A percentile compares a stretch with the other conserved stretches of the same genome.
These are phyloP conservation scores for Andrographis paniculata DNA, from an alignment of 305 asterid genomes.

Conservation along the genomic window DNA sequence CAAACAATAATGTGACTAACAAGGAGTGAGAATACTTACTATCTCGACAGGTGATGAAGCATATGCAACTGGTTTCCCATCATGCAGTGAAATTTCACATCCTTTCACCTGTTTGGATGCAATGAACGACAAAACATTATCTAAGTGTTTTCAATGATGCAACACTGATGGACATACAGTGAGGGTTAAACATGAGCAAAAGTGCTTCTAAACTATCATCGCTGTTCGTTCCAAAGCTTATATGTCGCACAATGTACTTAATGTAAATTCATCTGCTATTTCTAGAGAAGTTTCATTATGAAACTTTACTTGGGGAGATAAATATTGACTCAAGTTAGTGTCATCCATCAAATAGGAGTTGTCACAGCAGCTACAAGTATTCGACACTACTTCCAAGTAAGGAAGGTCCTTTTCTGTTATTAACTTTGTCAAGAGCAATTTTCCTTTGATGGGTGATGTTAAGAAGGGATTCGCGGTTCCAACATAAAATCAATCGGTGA, in stretches of 20 bases:
- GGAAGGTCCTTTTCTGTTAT: background rate
- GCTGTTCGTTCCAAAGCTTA: too few species aligned
- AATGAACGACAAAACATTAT: conserved; percentile 3
- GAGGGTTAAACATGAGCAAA: conserved; percentile 2
- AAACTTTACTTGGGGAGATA: too few species aligned
- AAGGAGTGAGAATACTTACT: conserved; percentile 36
- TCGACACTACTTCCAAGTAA: background rate
- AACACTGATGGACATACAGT: too few species aligned
- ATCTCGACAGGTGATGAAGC: conserved; percentile 76
- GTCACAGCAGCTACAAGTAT: background rate
- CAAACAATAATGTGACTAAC: conserved; percentile 1
- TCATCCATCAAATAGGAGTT: background rate
- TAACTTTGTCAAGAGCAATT: too few species aligned
- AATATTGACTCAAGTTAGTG: background rate
- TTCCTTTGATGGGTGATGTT: too few species aligned
- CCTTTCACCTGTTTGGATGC: conserved; percentile 67
- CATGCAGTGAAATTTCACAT: conserved; percentile 63
- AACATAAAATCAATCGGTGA: too few species aligned
- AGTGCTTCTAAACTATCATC: too few species aligned
- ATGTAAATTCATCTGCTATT: too few species aligned
- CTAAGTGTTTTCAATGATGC: background rate
- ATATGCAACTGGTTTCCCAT: conserved; percentile 69
- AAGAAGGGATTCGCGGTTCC: too few species aligned
- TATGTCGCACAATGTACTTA: too few species aligned
- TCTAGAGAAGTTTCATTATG: too few species aligned